A percentile compares a stretch with the other conserved stretches of the same genome.
phyloP scores from a whole-genome alignment of 495 filamentous ascomycete genomes.

The Bacidia gigantensis region DNA sequence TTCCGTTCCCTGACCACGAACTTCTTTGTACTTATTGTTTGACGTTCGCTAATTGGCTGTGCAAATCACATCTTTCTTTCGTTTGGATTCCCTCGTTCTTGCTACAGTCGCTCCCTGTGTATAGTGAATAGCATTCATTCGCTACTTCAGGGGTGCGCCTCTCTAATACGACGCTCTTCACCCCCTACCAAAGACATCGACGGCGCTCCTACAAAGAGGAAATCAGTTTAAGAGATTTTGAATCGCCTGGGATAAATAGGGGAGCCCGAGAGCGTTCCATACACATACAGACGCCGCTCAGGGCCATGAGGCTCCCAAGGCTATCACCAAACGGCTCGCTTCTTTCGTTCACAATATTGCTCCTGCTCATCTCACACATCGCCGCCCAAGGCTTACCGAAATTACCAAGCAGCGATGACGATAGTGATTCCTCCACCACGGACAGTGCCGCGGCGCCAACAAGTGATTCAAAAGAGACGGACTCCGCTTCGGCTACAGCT shows the following conservation, averaged over 20 bases:
- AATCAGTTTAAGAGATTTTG: too few species aligned
- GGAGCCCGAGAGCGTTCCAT: too few species aligned
- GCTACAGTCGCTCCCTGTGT: background rate
- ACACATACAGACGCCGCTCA: background rate
- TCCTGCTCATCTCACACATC: constrained; percentile 16
- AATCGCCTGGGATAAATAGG: too few species aligned
- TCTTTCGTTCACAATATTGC: constrained; percentile 12
- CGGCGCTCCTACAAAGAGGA: too few species aligned
- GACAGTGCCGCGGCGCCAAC: constrained; percentile 5
- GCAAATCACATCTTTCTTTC: background rate
- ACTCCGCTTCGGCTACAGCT: constrained; percentile 9
- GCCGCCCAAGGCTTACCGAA: constrained; percentile 13
- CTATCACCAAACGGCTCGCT: constrained; percentile 6
- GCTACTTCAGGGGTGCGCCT: background rate
- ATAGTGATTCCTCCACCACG: constrained; percentile 1
- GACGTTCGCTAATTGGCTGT: background rate
- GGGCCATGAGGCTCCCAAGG: constrained; percentile 15
- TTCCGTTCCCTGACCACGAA: background rate
- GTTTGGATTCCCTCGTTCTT: background rate
- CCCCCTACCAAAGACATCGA: too few species aligned
- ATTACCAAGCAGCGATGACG: constrained; percentile 2
- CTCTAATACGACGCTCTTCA: background rate
- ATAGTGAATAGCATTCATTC: background rate
- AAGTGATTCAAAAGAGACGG: constrained; percentile 18
- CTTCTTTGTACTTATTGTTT: background rate